A percentile compares a stretch with the other conserved stretches of the same genome.
phyloP scores from a whole-genome alignment of 176 grass and related monocot species.

The Olyra latifolia region DNA sequence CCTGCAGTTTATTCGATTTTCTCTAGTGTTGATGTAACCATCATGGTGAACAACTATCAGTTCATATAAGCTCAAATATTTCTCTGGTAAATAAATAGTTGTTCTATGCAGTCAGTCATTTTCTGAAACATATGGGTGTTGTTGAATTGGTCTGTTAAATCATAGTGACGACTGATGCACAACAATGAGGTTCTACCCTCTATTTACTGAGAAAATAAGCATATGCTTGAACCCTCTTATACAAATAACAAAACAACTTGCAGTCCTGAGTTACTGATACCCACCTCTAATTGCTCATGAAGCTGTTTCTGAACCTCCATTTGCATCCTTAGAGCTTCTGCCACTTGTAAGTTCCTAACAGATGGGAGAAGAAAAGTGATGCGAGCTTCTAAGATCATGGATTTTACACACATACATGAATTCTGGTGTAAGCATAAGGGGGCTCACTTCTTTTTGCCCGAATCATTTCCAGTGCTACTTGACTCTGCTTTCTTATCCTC shows the following conservation, averaged over 20 bases:
- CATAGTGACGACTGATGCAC: not conserved
- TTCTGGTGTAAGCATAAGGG: not conserved
- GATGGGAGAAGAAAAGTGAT: not conserved
- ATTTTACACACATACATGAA: not conserved
- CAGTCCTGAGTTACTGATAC: slow-evolving; percentile 11
- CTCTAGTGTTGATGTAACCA: not conserved
- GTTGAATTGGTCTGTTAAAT: not conserved
- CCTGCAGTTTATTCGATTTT: not conserved
- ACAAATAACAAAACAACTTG: not conserved
- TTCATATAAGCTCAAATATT: not conserved
- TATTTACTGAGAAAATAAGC: not conserved
- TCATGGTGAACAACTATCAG: not conserved
- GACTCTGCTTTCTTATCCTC: slow-evolving; percentile 61
- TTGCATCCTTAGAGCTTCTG: slow-evolving; percentile 90
- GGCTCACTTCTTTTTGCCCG: slow-evolving; percentile 54
- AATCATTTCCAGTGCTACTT: slow-evolving; percentile 36
- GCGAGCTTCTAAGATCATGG: not conserved
- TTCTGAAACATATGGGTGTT: not conserved
- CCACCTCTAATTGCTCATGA: slow-evolving; percentile 91
- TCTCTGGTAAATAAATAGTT: not conserved
- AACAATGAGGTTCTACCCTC: not conserved
- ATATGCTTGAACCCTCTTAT: not conserved
- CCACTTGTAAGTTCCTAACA: slow-evolving; percentile 61
- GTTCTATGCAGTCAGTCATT: not conserved
- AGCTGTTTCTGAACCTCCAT: slow-evolving; percentile 93